These are phyloP conservation scores for Epichloe sibirici DNA, from an alignment of 2,329 filamentous ascomycete genomes.

Conservation along the genomic window DNA sequence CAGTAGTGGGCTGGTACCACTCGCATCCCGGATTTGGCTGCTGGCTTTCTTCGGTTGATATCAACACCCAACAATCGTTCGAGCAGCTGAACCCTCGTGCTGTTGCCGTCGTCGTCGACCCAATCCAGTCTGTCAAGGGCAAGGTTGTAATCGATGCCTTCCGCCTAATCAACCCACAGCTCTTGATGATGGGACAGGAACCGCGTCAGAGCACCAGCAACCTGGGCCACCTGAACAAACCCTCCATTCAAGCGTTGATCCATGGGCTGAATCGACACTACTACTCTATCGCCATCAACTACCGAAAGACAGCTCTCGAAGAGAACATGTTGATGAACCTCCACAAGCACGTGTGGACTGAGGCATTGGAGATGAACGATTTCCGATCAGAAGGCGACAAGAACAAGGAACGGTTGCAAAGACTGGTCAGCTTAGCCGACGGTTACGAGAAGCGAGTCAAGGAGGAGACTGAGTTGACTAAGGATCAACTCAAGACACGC, in stretches of 20 bases:
- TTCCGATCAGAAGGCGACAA: constrained; percentile 73
- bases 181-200: constrained; percentile 94
- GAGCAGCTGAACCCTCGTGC: constrained; percentile 95
- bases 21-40: constrained; percentile 98
- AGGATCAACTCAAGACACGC: constrained; percentile 95
- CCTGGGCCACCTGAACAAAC: constrained; percentile 95
- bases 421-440: constrained; percentile 79
- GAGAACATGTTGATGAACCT: constrained; percentile 99
- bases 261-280: constrained; percentile 97
- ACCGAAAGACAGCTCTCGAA: constrained; percentile 91
- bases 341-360: constrained; percentile 99
- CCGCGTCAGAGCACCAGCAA: constrained; percentile 97
- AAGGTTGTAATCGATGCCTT: constrained; percentile 99
- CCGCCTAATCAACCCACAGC: constrained; percentile 95
- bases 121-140: constrained; percentile 98
- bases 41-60: constrained; percentile 97
- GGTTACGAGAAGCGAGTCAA: constrained; percentile 98
- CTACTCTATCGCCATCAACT: constrained; percentile 98
- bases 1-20: constrained; percentile 98
- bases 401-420: constrained; percentile 80
- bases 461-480: constrained; percentile 93
- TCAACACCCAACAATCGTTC: constrained; percentile 99
- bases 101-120: constrained; percentile 94
- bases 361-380: constrained; percentile 92
- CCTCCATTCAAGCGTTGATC: constrained; percentile 97